Conservation (phyloP, 2,329 filamentous ascomycete species). For the Pleomassaria siparia region DNA sequence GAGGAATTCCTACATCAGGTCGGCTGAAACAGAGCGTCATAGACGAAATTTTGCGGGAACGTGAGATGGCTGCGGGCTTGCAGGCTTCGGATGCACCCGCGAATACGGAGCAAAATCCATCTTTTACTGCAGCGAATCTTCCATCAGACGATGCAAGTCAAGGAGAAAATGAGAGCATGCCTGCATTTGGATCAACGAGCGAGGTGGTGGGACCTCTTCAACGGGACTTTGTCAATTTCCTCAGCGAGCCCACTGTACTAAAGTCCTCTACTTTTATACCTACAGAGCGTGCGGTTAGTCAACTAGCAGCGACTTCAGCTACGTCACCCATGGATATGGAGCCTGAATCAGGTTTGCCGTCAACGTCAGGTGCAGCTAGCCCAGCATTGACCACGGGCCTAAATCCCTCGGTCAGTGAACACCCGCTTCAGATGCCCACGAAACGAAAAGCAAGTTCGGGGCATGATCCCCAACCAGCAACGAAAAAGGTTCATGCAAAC, state of each 20-base stretch:
- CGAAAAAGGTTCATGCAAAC: neutral
- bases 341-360: neutral
- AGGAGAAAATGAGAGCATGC: neutral
- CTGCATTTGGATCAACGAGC: neutral
- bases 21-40: constrained; percentile 26
- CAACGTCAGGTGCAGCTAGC: neutral
- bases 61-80: neutral
- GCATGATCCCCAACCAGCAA: neutral
- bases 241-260: neutral
- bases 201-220: neutral
- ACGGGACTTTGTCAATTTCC: no score
- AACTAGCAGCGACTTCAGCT: neutral
- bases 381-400: neutral
- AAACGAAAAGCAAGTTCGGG: neutral
- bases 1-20: constrained; percentile 27
- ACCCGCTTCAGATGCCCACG: neutral
- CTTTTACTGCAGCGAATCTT: no score
- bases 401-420: neutral
- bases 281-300: neutral
- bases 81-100: neutral
- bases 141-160: neutral
- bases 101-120: neutral
- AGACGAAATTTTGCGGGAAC: constrained; percentile 20
- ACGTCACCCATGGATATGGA: neutral
- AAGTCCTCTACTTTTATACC: neutral